Percentiles rank a stretch among this genome's conserved stretches.
Conservation (phyloP, 805 yeast genomes). For the Diddensiella caesifluorescens region DNA sequence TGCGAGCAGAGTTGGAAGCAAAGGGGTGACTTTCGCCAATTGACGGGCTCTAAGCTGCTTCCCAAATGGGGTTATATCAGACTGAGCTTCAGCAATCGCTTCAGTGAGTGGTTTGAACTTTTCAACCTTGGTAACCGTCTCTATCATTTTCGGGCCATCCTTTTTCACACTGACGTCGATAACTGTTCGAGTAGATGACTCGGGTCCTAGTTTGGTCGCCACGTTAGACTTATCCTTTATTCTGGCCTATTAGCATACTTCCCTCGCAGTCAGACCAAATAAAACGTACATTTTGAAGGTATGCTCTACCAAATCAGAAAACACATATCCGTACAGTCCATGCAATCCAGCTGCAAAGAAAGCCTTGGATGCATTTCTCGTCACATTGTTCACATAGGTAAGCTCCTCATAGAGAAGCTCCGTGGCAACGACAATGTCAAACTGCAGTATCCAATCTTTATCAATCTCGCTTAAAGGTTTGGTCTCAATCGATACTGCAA, state of each 20-base stretch:
- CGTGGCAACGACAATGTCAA: constrained; percentile 71
- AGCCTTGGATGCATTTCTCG: constrained; percentile 56
- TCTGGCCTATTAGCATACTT: constrained; percentile 3
- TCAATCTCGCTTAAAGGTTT: constrained; percentile 26
- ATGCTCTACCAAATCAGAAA: constrained; percentile 71
- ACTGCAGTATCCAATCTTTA: constrained; percentile 43
- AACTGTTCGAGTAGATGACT: constrained; percentile 40
- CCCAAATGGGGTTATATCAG: constrained; percentile 17
- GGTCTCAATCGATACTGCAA: constrained; percentile 46
- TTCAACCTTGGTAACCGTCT: constrained; percentile 37
- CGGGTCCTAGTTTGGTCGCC: constrained; percentile 45
- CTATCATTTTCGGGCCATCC: constrained; percentile 28
- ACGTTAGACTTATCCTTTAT: constrained; percentile 18
- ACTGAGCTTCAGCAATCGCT: constrained; percentile 22
- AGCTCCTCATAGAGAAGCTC: constrained; percentile 40
- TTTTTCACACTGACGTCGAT: constrained; percentile 33
- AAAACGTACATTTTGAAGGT: constrained; percentile 30
- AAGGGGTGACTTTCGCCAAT: constrained; percentile 44
- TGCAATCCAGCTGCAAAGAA: constrained; percentile 62
- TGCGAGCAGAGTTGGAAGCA: constrained; percentile 56
- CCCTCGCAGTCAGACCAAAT: not conserved
- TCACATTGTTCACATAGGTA: constrained; percentile 43
- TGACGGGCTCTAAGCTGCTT: constrained; percentile 29
- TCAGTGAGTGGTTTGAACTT: constrained; percentile 34
- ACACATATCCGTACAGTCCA: constrained; percentile 79